Evolutionary conservation across 2,329 filamentous ascomycete species (phyloP).

Genomic region (Fusarium devonianum): DNA sequence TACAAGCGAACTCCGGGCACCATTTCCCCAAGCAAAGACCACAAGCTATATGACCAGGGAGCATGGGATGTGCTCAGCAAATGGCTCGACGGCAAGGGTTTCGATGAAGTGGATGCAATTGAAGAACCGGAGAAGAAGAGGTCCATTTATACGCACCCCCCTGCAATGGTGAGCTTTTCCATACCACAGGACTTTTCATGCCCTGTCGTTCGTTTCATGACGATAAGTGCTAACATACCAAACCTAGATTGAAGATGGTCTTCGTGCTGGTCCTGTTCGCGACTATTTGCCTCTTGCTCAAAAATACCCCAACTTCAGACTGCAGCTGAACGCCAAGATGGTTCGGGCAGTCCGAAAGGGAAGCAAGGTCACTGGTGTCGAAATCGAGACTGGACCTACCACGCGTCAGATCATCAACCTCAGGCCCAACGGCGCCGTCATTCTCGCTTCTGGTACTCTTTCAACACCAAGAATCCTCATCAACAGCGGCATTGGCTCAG

Average conservation of each 20-base stretch:
- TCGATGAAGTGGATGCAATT: constrained; percentile 69
- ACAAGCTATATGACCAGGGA: constrained; percentile 70
- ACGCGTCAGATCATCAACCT: constrained; percentile 39
- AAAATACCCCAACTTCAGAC: constrained; percentile 68
- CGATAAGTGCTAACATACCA: neutral
- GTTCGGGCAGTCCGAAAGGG: constrained; percentile 70
- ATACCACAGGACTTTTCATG: too few relatives aligned
- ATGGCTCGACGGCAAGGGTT: constrained; percentile 67
- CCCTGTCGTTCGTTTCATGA: too few relatives aligned
- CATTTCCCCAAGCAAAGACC: constrained; percentile 69
- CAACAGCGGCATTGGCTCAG: constrained; percentile 66
- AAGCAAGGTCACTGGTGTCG: constrained; percentile 70
- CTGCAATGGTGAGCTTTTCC: constrained; percentile 44
- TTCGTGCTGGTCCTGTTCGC: constrained; percentile 73
- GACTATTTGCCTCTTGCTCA: constrained; percentile 73
- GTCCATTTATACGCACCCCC: constrained; percentile 66
- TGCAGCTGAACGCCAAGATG: constrained; percentile 73
- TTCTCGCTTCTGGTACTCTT: constrained; percentile 73
- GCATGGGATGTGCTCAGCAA: constrained; percentile 68
- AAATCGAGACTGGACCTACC: constrained; percentile 68
- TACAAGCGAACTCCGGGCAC: constrained; percentile 77
- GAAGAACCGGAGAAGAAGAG: constrained; percentile 69
- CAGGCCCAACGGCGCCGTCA: constrained; percentile 52
- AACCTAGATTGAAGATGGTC: constrained; percentile 72
- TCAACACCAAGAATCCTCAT: constrained; percentile 74